These are phyloP conservation scores for Mortierella sp. DNA, from an alignment of 371 early-diverging fungal species.

Conservation along the genomic window DNA sequence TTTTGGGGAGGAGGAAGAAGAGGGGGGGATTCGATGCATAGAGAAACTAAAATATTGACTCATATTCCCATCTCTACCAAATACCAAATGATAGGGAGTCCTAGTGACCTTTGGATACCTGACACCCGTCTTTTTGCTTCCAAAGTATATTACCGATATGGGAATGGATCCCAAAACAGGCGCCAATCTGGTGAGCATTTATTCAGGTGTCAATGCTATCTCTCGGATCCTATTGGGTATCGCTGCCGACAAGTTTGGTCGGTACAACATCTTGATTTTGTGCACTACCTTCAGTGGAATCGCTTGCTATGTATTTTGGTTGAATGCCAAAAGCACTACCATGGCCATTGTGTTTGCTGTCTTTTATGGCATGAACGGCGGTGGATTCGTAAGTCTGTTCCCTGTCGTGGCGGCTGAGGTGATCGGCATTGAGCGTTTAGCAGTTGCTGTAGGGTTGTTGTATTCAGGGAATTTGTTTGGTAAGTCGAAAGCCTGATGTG, in stretches of 20 bases:
- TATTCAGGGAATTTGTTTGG: slow-evolving; percentile 56
- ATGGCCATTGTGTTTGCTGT: slow-evolving; percentile 27
- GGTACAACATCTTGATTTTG: slow-evolving; percentile 13
- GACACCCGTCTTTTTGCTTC: slow-evolving; percentile 23
- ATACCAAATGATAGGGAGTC: slow-evolving; percentile 24
- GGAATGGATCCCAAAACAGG: slow-evolving; percentile 20
- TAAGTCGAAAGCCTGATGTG: neutral
- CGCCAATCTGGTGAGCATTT: slow-evolving; percentile 43
- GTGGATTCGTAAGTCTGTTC: slow-evolving; percentile 59
- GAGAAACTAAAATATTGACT: no score
- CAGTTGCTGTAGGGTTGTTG: slow-evolving; percentile 61
- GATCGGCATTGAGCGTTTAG: slow-evolving; percentile 57
- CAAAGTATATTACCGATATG: slow-evolving; percentile 46
- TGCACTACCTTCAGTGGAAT: slow-evolving; percentile 13
- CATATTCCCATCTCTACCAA: slow-evolving; percentile 4
- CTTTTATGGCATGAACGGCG: slow-evolving; percentile 58
- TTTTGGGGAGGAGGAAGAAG: no score
- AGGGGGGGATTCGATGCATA: no score
- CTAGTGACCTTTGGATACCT: slow-evolving; percentile 41
- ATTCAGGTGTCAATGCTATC: slow-evolving; percentile 58
- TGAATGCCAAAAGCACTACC: slow-evolving; percentile 9
- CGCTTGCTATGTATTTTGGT: slow-evolving; percentile 17
- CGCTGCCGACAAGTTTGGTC: slow-evolving; percentile 47
- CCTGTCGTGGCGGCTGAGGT: slow-evolving; percentile 60
- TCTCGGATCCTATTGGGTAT: slow-evolving; percentile 56